Evolutionary conservation across 768 basidiomycete genomes (phyloP), one percentile per base, ranked within the genome.

Genomic region (Hirschioporus abietinus): DNA sequence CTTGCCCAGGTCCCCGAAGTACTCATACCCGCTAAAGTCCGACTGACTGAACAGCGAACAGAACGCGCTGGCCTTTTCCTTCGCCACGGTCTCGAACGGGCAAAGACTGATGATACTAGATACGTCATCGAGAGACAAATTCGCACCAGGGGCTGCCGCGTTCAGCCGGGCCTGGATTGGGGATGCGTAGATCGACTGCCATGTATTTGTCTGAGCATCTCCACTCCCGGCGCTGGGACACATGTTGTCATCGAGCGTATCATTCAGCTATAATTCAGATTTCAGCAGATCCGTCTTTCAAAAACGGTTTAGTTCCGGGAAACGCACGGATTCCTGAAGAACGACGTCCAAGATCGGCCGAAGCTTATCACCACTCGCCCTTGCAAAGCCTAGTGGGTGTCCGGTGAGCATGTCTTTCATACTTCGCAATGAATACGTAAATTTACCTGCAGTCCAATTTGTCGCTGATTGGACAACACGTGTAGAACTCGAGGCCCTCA

Each of bases 51-150:
- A 96, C n/a, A 95, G 73, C 5, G 74, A 75, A 74, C 95, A 96
- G 76, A 91, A 94, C 0, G 83, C 84, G 68, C 89, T 90, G 64
- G 77, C 70, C 27, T 68, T 70, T 63, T 80, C 80, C 62, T 75
- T 79, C n/a, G 79, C 84, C 65, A 85, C 80, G n/a, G 85, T 90
- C 70, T 94, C 90, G 72, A 95, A 93, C 0, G 92, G 83, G 72
- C 95, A 96, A 59, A 95, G 78, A 1, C 86, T 83, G 74, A 93
- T 86, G 35, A 95, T 78, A 66, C 78, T 81, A 63, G 80, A 78
- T 1, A 87, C 77, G 69, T 96, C 90, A 6, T 68, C 65, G 15
- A 82, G 70, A 0, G 77, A 80, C 26, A 96, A 76, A 27, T 84
- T 79, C 1, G 88, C 88, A 27, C 88, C 89, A 1, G 86, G 86